phyloP scores from a whole-genome alignment of 2,329 filamentous ascomycete genomes.

The Trichophyton equinum region DNA sequence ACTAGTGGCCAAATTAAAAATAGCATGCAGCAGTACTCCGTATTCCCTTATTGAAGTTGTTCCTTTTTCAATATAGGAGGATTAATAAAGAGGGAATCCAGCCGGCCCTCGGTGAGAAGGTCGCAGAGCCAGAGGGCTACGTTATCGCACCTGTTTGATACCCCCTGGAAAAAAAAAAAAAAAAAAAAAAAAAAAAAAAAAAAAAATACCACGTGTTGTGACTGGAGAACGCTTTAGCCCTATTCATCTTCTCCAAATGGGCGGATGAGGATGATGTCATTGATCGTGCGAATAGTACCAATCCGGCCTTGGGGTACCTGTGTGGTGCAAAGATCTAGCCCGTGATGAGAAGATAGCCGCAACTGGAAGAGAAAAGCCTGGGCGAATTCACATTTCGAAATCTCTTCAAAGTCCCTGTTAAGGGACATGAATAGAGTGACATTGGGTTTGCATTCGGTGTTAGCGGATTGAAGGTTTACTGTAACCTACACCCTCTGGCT shows the following conservation, averaged over 20 bases:
- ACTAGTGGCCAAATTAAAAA: constrained; percentile 48
- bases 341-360: constrained; percentile 36
- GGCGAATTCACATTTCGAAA: constrained; percentile 41
- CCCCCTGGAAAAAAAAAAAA: constrained; percentile 32
- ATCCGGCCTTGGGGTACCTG: constrained; percentile 41
- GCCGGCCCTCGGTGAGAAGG: constrained; percentile 38
- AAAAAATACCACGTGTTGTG: constrained; percentile 38
- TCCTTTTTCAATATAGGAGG: constrained; percentile 20
- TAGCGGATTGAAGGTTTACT: constrained; percentile 19
- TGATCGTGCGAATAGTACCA: constrained; percentile 35
- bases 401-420: constrained; percentile 32
- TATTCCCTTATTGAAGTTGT: constrained; percentile 36
- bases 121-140: constrained; percentile 32
- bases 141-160: constrained; percentile 43
- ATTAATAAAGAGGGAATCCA: constrained; percentile 41
- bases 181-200: constrained; percentile 18
- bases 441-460: constrained; percentile 22
- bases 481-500: constrained; percentile 14
- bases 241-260: constrained; percentile 49
- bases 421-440: constrained; percentile 24
- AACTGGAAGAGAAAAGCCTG: constrained; percentile 44
- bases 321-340: constrained; percentile 40
- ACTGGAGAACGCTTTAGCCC: constrained; percentile 49
- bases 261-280: constrained; percentile 35
- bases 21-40: constrained; percentile 37